A percentile compares a stretch with the other conserved stretches of the same genome.
These are phyloP conservation scores for Pistacia vera DNA, from an alignment of 345 rosid species.

Conservation along the genomic window DNA sequence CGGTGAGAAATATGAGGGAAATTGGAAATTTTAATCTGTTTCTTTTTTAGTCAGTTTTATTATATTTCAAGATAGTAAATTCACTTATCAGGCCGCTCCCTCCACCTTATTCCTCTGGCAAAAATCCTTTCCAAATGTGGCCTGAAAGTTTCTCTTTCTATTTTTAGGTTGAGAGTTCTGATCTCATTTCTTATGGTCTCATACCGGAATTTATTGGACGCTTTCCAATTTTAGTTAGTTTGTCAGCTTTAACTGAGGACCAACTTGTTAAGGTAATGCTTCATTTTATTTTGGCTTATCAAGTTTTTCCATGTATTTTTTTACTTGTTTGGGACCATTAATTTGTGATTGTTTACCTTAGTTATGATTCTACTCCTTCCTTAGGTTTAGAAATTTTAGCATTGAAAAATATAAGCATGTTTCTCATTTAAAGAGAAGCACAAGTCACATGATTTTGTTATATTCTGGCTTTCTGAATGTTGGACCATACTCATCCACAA, in stretches of 20 bases:
- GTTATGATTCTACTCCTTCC: neutral
- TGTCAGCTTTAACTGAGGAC: slow-evolving; percentile 88
- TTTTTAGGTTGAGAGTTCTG: slow-evolving; percentile 86
- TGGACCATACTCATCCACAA: too few relatives aligned
- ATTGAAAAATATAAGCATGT: neutral
- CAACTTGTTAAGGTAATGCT: slow-evolving; percentile 76
- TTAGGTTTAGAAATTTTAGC: neutral
- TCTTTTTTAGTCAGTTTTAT: neutral
- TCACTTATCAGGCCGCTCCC: neutral
- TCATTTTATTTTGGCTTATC: slow-evolving; percentile 11
- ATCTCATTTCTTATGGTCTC: slow-evolving; percentile 94
- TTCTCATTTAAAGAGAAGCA: neutral
- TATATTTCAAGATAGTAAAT: neutral
- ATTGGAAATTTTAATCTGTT: neutral
- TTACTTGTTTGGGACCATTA: neutral
- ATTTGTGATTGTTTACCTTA: neutral
- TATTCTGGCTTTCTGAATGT: neutral
- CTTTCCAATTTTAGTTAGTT: slow-evolving; percentile 88
- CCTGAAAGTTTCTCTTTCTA: slow-evolving; percentile 14
- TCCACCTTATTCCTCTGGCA: neutral
- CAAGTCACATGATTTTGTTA: neutral
- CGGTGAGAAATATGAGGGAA: slow-evolving; percentile 49
- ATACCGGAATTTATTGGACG: slow-evolving; percentile 98
- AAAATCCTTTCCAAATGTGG: slow-evolving; percentile 11
- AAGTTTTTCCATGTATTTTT: neutral